phyloP scores from a whole-genome alignment of 495 filamentous ascomycete species.

The Opeltia flavorubescens region DNA sequence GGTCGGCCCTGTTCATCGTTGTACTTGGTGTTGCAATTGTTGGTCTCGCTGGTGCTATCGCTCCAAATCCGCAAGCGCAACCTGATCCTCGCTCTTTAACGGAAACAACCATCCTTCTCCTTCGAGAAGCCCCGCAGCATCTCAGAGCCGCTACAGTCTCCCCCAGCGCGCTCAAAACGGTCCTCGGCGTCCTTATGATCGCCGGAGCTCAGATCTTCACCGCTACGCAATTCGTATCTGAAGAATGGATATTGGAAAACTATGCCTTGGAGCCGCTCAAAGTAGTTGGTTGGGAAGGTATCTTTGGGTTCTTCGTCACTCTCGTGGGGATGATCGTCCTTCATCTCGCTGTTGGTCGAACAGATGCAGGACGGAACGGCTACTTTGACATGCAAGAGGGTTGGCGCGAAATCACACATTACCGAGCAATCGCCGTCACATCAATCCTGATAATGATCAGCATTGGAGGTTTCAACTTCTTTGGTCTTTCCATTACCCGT shows the following conservation, averaged over 20 bases:
- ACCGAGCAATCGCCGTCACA: conserved; percentile 54
- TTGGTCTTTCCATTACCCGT: conserved; percentile 83
- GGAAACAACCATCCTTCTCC: conserved; percentile 14
- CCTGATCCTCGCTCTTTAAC: conserved; percentile 20
- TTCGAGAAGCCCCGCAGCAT: conserved; percentile 15
- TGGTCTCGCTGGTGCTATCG: conserved; percentile 74
- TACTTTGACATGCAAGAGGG: conserved; percentile 86
- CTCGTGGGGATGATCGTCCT: conserved; percentile 63
- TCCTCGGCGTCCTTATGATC: conserved; percentile 77
- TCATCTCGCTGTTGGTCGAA: conserved; percentile 61
- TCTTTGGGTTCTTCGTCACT: conserved; percentile 84
- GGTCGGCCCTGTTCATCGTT: conserved; percentile 74
- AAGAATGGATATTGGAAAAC: conserved; percentile 86
- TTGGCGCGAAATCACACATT: conserved; percentile 56
- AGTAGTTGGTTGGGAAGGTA: conserved; percentile 91
- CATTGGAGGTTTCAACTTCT: conserved; percentile 98
- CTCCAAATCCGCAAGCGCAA: conserved; percentile 44
- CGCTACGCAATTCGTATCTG: conserved; percentile 86
- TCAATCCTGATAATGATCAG: conserved; percentile 89
- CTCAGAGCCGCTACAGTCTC: conserved; percentile 22
- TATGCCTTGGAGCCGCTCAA: conserved; percentile 78
- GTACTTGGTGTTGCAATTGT: conserved; percentile 81
- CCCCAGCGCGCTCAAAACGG: conserved; percentile 51
- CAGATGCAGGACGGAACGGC: conserved; percentile 57
- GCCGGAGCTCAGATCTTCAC: conserved; percentile 93